phyloP scores from a whole-genome alignment of 163 green algal genomes.

The Scenedesmus sp. region DNA sequence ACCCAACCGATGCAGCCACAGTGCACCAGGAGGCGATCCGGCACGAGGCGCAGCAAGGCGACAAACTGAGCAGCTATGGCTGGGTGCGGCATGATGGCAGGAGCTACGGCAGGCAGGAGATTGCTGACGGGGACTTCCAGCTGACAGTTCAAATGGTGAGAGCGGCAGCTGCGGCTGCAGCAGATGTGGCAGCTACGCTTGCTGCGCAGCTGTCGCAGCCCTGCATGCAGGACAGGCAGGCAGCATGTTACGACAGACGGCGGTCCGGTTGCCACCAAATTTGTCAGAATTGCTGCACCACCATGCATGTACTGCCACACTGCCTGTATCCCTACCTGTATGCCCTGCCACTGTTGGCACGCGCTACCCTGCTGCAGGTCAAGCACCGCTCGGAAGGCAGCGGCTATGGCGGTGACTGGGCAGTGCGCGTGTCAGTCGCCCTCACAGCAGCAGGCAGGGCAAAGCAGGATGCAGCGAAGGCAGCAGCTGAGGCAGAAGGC shows the following conservation, averaged over 20 bases:
- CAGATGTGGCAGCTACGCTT: not conserved
- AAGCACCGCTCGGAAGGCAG: constrained; percentile 7
- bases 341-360: not conserved
- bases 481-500: not conserved
- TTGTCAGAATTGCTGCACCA: not conserved
- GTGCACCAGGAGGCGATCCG: constrained; percentile 36
- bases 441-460: constrained; percentile 17
- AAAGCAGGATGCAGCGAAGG: constrained; percentile 10
- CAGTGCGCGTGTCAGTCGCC: constrained; percentile 60
- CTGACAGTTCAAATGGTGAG: constrained; percentile 70
- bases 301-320: not conserved
- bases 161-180: not conserved
- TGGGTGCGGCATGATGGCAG: constrained; percentile 92
- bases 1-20: constrained; percentile 66
- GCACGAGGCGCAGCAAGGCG: constrained; percentile 65
- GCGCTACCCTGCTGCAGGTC: constrained; percentile 10
- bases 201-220: not conserved
- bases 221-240: no score
- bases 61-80: constrained; percentile 79
- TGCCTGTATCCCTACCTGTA: not conserved
- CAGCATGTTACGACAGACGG: no score
- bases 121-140: constrained; percentile 77
- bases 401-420: constrained; percentile 89
- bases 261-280: no score
- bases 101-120: constrained; percentile 81